Evolutionary conservation across 1,284 basidiomycete genomes (phyloP).

Genomic region (Ceratobasidium papillatum): DNA sequence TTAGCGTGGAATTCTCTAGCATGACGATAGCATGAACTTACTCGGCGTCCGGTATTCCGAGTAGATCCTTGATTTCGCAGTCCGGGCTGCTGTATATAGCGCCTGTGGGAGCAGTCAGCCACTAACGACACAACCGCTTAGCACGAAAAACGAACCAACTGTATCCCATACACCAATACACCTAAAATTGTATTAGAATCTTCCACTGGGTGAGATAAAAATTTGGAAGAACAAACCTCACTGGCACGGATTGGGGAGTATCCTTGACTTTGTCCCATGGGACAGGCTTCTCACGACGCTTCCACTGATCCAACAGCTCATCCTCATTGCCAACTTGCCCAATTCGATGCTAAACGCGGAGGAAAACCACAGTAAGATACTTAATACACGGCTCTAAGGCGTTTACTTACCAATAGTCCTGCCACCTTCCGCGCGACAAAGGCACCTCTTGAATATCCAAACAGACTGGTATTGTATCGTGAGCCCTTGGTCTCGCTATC

Average conservation of each 20-base stretch:
- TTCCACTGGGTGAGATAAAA: not conserved
- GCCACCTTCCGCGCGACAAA: constrained; percentile 44
- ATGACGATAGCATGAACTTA: not conserved
- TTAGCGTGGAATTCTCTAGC: not conserved
- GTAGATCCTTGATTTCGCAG: constrained; percentile 11
- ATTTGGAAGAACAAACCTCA: not conserved
- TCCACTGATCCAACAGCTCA: constrained; percentile 32
- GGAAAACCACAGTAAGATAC: not conserved
- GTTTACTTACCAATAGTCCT: constrained; percentile 27
- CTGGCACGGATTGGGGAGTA: constrained; percentile 7
- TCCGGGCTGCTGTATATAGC: constrained; percentile 27
- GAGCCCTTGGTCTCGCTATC: not conserved
- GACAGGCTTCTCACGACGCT: constrained; percentile 31
- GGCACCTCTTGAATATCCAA: constrained; percentile 38
- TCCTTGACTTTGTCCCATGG: constrained; percentile 28
- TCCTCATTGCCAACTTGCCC: constrained; percentile 25
- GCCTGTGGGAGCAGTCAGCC: not conserved
- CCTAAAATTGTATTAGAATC: not conserved
- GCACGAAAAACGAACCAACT: constrained; percentile 13
- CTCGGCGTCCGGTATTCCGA: constrained; percentile 35
- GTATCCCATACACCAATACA: constrained; percentile 37
- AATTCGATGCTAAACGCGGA: constrained; percentile 15
- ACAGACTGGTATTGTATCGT: not conserved
- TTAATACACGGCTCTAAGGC: not conserved
- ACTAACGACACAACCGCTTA: not conserved